Base-by-base conservation (phyloP, 352 stramenopile species). In the Globisporangium paddicum region DNA sequence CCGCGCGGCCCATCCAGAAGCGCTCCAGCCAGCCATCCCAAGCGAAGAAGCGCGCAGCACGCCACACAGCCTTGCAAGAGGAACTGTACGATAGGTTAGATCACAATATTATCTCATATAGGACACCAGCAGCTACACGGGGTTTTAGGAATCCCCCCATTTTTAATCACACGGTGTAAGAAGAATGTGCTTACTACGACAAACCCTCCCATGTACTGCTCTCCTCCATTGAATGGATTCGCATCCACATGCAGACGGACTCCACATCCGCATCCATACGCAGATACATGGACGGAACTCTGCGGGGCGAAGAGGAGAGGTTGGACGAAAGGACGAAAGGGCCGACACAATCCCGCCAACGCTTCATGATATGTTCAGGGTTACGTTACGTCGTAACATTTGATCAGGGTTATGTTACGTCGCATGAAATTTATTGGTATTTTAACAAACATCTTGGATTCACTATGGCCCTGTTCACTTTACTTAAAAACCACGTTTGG, bases 31-130 rank as follows among this genome's bases (percentile, higher is more conserved):
- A n/a, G n/a, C n/a, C n/a, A n/a, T n/a, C n/a, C n/a, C n/a, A 9
- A 18, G 28, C 47, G 45, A 51, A 58, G 63, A 74, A 69, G 45
- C 35, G 25, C n/a, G 23, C 45, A 26, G 23, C 45, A 26, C 42
- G 3, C 48, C 16, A 23, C 19, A 69, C 68, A 70, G 62, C 60
- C 63, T 64, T 65, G 56, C 45, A 38, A 63, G 64, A 75, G 72
- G 61, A 75, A 68, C 67, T 80, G 72, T 80, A 80, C 72, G 62
- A 77, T 80, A 80, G 67, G 72, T 75, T 80, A 80, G 72, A 80
- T 47, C 62, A 58, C 60, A 73, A 47, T 59, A 59, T 59, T 59
- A 58, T 58, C 56, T 51, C 58, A 56, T 38, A 59, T 53, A 60
- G 46, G 46, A 60, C 45, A 51, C 25, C 18, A 26, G 38, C 28